Evolutionary conservation across 2,329 filamentous ascomycete species (phyloP), one percentile per base, ranked within the genome.

Genomic region (Calcarisporium arbuscula): DNA sequence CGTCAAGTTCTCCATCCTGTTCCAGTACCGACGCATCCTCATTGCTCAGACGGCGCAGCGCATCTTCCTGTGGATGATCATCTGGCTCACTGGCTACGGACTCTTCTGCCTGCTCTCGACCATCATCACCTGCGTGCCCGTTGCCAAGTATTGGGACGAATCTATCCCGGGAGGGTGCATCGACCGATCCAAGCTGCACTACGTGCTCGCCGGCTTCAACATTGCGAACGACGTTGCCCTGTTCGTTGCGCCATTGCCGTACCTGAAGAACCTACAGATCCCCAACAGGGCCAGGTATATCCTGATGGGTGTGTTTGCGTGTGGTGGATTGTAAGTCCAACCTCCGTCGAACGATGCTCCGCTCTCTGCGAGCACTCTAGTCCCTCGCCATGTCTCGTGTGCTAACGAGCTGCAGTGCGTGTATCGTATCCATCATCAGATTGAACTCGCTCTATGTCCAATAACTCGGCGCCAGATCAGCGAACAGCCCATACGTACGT

Each of bases 261-360:
- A 56, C 30, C 46, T 58, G 8, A 47, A 55, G 4, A 49, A 49
- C n/a, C 49, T 66, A n/a, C 48, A 61, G 25, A 56, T 66, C 8
- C 51, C 57, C 0, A 50, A 53, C 33, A 54, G 53, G 10, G 62
- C 65, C 27, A 65, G 65, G 23, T 40, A 64, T 19, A 62, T 64
- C 1, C 48, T 72, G 44, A 60, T 53, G 44, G 52, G 35, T 35
- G 60, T 54, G 20, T 60, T 60, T 54, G 61, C 56, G 17, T 48
- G 57, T 42, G 65, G 46, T 31, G 48, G 35, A 43, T 65, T 57
- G 58, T 61, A 42, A 45, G 56, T 50, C 8, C n/a, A 11, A n/a
- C n/a, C n/a, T n/a, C n/a, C n/a, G n/a, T n/a, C n/a, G n/a, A n/a
- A n/a, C n/a, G n/a, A n/a, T n/a, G n/a, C n/a, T n/a, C n/a, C n/a